phyloP scores from a whole-genome alignment of 1,139 yeast species.

The Candida frijolesensis region DNA sequence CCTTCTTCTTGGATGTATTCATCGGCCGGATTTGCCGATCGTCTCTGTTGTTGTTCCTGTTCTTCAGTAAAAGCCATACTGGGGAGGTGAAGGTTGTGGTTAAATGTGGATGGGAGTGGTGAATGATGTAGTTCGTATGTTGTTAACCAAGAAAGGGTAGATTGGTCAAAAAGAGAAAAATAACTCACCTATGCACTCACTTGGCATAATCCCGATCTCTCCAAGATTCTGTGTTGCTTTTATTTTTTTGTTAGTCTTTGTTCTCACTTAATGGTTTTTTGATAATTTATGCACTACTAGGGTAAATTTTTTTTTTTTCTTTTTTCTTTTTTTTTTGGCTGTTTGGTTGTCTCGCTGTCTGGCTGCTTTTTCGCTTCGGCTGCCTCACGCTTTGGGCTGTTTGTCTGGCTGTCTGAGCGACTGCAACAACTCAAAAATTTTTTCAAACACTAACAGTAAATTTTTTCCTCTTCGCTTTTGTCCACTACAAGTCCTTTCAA shows the following conservation, averaged over 20 bases:
- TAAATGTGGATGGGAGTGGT: neutral
- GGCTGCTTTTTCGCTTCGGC: no score
- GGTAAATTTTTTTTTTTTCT: neutral
- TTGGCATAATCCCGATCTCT: no score
- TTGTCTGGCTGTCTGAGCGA: no score
- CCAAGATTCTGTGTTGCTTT: no score
- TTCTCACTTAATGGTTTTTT: neutral
- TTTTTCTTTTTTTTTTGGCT: neutral
- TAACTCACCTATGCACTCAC: no score
- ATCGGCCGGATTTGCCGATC: neutral
- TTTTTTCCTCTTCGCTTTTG: neutral
- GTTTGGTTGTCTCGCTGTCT: no score
- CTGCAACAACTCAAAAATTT: no score
- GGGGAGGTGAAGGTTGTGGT: neutral
- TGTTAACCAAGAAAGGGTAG: no score
- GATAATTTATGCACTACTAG: neutral
- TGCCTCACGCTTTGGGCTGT: no score
- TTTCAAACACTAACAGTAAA: no score
- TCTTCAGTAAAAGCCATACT: conserved; percentile 1
- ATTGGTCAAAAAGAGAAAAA: neutral
- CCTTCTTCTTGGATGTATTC: conserved; percentile 11
- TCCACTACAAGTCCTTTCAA: neutral
- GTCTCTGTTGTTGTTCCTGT: neutral
- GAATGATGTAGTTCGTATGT: no score
- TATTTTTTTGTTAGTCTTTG: neutral